Conservation (phyloP, 2,329 filamentous ascomycete species). For the Colletotrichum sp. region DNA sequence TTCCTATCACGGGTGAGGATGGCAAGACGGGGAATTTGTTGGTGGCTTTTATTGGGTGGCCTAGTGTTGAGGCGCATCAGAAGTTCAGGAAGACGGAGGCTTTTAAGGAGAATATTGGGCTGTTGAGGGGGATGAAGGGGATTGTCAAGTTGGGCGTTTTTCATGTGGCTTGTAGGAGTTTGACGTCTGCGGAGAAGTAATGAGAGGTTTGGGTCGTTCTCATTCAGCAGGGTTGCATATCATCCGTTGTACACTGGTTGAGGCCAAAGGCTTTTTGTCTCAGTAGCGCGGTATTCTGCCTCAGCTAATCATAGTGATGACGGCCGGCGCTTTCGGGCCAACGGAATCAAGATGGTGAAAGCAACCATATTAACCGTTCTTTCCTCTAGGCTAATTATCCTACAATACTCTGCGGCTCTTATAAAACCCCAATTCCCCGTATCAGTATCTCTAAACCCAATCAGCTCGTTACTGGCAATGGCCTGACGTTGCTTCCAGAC, state of each 20-base stretch:
- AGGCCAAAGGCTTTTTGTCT: no score
- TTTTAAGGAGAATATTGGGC: constrained; percentile 37
- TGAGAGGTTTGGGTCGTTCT: not conserved
- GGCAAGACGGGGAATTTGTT: constrained; percentile 29
- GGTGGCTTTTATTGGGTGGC: constrained; percentile 38
- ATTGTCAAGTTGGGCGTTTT: not conserved
- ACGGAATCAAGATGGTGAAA: fast-evolving
- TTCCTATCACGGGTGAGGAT: constrained; percentile 32
- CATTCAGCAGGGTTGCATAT: no score
- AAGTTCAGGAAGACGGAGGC: constrained; percentile 36
- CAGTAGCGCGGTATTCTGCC: no score
- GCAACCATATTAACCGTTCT: no score
- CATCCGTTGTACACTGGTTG: no score
- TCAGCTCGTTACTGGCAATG: not conserved
- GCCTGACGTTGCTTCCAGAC: not conserved
- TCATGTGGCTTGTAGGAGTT: not conserved
- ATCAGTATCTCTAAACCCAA: not conserved
- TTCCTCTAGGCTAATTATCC: no score
- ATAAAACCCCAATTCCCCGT: not conserved
- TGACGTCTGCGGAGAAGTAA: fast-evolving
- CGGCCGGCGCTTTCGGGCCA: no score
- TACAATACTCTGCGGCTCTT: fast-evolving
- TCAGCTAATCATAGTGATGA: no score
- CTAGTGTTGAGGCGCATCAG: constrained; percentile 40
- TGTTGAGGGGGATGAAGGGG: constrained; percentile 21